Percentiles rank a stretch among this genome's conserved stretches.
Conservation (phyloP, 106 monocot genomes). For the Vanilla planifolia region DNA sequence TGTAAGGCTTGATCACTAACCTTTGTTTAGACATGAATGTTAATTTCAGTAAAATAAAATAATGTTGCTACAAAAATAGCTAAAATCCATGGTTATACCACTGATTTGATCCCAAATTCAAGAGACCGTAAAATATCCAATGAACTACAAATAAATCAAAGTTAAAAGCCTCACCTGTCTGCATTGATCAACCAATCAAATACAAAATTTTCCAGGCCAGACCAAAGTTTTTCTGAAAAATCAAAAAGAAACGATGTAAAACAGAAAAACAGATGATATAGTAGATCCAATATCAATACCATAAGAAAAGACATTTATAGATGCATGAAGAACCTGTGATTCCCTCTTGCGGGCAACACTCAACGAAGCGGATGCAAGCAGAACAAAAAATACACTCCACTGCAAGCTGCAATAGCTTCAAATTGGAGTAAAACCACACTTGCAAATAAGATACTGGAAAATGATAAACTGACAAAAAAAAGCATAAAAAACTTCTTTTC, state of each 20-base stretch:
- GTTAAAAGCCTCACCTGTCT: slow-evolving; percentile 59
- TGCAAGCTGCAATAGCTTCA: slow-evolving; percentile 63
- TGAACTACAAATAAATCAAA: neutral
- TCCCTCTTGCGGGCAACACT: slow-evolving; percentile 96
- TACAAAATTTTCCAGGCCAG: slow-evolving; percentile 95
- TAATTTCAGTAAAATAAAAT: too few relatives aligned
- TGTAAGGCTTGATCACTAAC: too few relatives aligned
- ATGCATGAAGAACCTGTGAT: slow-evolving; percentile 56
- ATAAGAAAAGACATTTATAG: neutral
- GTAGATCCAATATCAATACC: neutral
- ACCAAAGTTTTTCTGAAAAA: slow-evolving; percentile 87
- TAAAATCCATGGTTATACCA: neutral
- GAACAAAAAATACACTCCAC: slow-evolving; percentile 99
- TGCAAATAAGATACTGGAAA: too few relatives aligned
- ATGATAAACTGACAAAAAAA: too few relatives aligned
- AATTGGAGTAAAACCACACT: too few relatives aligned
- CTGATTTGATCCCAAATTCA: too few relatives aligned
- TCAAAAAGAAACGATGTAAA: slow-evolving; percentile 13
- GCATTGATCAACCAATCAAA: slow-evolving; percentile 99
- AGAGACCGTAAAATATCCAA: neutral
- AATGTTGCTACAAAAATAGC: too few relatives aligned
- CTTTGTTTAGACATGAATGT: too few relatives aligned
- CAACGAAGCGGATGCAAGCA: slow-evolving; percentile 94
- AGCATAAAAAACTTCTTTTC: too few relatives aligned
- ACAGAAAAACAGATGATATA: slow-evolving; percentile 11